phyloP scores from a whole-genome alignment of 805 yeast species.

The Komagataella pseudopastoris region DNA sequence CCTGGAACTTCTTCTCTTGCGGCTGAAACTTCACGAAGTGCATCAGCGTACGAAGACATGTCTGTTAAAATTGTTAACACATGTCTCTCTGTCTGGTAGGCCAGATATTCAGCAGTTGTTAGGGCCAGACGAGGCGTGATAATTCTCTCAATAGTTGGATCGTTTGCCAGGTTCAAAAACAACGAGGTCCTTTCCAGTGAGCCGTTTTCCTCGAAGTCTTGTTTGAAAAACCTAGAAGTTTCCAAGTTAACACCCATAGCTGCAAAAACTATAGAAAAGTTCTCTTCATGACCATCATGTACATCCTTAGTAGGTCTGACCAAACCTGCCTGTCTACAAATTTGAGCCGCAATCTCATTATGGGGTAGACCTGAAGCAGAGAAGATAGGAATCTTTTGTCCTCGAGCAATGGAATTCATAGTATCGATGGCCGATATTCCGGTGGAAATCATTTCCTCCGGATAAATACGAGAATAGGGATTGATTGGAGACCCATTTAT shows the following conservation, averaged over 20 bases:
- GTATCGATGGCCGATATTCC: conserved; percentile 98
- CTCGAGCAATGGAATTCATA: conserved; percentile 99
- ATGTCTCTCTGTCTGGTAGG: conserved; percentile 98
- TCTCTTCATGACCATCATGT: conserved; percentile 99
- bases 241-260: conserved; percentile 99
- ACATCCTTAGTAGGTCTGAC: conserved; percentile 99
- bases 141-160: conserved; percentile 98
- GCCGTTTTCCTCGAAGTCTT: conserved; percentile 98
- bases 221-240: conserved; percentile 96
- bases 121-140: conserved; percentile 98
- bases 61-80: conserved; percentile 96
- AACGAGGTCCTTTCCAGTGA: conserved; percentile 95
- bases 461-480: conserved; percentile 96
- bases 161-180: conserved; percentile 95
- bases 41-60: conserved; percentile 99
- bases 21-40: conserved; percentile 98
- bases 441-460: conserved; percentile 99
- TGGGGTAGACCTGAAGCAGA: conserved; percentile 99
- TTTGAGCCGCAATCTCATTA: conserved; percentile 98
- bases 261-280: conserved; percentile 97
- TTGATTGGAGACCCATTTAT: conserved; percentile 98
- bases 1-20: conserved; percentile 99
- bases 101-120: conserved; percentile 96
- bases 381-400: conserved; percentile 98
- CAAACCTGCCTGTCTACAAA: conserved; percentile 98